Conservation (phyloP, 2,329 filamentous ascomycete genomes). For the Dactylellina drechsleri region DNA sequence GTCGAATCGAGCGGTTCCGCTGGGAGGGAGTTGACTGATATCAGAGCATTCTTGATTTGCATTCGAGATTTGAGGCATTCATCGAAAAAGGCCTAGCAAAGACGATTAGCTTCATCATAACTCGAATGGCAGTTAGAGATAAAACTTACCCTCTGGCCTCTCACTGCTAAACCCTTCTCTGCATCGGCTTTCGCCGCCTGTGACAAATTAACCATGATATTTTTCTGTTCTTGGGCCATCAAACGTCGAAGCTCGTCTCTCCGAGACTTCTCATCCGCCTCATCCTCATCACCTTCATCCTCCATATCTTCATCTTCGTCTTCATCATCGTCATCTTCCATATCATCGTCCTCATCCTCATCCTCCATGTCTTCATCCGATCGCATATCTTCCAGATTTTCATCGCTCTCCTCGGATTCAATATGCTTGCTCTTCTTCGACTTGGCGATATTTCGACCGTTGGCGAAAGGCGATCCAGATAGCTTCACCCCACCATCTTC, state of each 20-base stretch:
- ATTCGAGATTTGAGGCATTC: slow-evolving; percentile 89
- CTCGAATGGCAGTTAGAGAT: not conserved
- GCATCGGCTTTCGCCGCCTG: slow-evolving; percentile 79
- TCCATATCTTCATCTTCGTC: slow-evolving; percentile 55
- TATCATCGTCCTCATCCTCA: slow-evolving; percentile 64
- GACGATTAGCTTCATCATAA: slow-evolving; percentile 4
- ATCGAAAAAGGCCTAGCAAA: slow-evolving; percentile 73
- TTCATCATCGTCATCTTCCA: slow-evolving; percentile 67
- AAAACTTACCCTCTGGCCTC: slow-evolving; percentile 74
- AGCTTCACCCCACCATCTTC: slow-evolving; percentile 55
- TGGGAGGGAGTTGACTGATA: slow-evolving; percentile 79
- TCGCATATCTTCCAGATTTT: slow-evolving; percentile 57
- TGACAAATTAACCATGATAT: slow-evolving; percentile 63
- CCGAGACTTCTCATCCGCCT: slow-evolving; percentile 60
- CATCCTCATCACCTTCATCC: slow-evolving; percentile 59
- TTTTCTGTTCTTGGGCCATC: slow-evolving; percentile 74
- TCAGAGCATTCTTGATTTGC: slow-evolving; percentile 87
- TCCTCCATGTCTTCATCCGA: slow-evolving; percentile 60
- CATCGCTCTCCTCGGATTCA: slow-evolving; percentile 62
- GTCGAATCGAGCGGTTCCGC: slow-evolving; percentile 60
- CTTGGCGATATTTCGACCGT: slow-evolving; percentile 26
- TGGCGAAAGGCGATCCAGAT: slow-evolving; percentile 53
- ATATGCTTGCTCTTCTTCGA: slow-evolving; percentile 52
- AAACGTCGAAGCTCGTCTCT: slow-evolving; percentile 73
- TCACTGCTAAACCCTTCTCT: slow-evolving; percentile 86